Evolutionary conservation across 768 basidiomycete genomes (phyloP).

Genomic region (Trametes villosa): DNA sequence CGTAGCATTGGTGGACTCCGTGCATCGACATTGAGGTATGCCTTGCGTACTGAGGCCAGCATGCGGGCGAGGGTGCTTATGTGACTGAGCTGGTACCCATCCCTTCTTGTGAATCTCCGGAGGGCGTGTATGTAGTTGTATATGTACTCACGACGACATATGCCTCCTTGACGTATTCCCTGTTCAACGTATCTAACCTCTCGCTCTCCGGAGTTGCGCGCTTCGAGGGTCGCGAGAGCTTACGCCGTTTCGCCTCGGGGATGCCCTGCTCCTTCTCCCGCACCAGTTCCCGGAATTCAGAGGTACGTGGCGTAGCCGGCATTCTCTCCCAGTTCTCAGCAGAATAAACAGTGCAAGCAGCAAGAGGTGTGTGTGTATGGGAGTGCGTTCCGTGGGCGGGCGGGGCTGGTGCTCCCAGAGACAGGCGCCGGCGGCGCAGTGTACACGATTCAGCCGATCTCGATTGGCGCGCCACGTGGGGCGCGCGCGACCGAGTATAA

Average conservation of each 20-base stretch:
- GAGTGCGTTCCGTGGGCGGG: slow-evolving; percentile 1
- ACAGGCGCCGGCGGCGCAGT: not conserved
- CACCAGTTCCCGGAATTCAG: slow-evolving; percentile 60
- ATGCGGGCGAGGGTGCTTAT: slow-evolving; percentile 72
- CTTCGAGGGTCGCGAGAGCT: slow-evolving; percentile 39
- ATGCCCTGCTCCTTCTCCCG: slow-evolving; percentile 47
- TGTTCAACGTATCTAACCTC: slow-evolving; percentile 49
- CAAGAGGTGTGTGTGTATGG: not conserved
- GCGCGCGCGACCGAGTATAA: slow-evolving; percentile 24
- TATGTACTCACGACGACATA: slow-evolving; percentile 60
- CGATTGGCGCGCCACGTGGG: slow-evolving; percentile 9
- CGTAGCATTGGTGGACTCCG: slow-evolving; percentile 55
- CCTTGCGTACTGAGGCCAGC: slow-evolving; percentile 75
- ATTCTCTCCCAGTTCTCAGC: slow-evolving; percentile 37
- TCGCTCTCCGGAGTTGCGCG: slow-evolving; percentile 39
- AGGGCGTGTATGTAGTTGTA: not conserved
- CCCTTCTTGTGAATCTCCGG: not conserved
- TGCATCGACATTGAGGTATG: slow-evolving; percentile 84
- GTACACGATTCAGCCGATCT: slow-evolving; percentile 1
- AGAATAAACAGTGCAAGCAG: not conserved
- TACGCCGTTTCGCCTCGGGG: slow-evolving; percentile 57
- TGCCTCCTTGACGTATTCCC: slow-evolving; percentile 75
- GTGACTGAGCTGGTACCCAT: slow-evolving; percentile 64
- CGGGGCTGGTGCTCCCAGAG: not conserved
- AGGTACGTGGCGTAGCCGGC: slow-evolving; percentile 63